Base-by-base conservation (phyloP, 2,329 filamentous ascomycete genomes). In the Aureobasidium sp. region DNA sequence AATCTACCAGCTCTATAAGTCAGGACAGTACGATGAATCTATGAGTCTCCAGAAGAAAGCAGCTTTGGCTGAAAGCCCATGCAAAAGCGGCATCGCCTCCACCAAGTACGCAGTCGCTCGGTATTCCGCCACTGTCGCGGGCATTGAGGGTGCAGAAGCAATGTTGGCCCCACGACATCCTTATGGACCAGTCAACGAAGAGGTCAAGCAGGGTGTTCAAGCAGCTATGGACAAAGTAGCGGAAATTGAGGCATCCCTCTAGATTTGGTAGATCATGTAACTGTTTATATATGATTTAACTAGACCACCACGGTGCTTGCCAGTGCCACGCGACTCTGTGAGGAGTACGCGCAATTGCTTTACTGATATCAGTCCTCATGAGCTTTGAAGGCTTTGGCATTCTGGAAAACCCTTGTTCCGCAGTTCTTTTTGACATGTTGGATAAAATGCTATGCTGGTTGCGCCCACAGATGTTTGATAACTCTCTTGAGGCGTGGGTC, bases 91-190 rank as follows among this genome's bases (percentile, higher is more conserved):
- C 10, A 86, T 88, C 67, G 84, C 84, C 10, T 77, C 55, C 86
- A 84, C 82, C 20, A 89, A 90, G 74, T 88, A 86, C 69, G 87
- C 85, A 0, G 85, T 84, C 0, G 80, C 80, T 4, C 12, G 39
- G 2, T 20, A 20, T 20, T 41, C 39, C 6, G 39, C 39, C 17
- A n/a, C 6, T 63, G 71, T 74, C 53, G 86, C 86, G 1, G 84
- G 84, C 0, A 82, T 89, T 39, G 79, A 82, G 63, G 80, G 78
- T 1, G 84, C 85, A 2, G 80, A 81, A 71, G 77, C 79, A 71
- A 82, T 82, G 72, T 70, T 88, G 71, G 75, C 73, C 70, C 85
- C 85, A 0, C 77, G 86, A 61, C 78, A 79, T 63, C 86, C 87
- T 2, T 41, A 41, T 41, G 39, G 17, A 3, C 5, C 39, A 6